A percentile compares a stretch with the other conserved stretches of the same genome.
Conservation (phyloP, 192 early-diverging fungal species). For the Oehlia diaphana region DNA sequence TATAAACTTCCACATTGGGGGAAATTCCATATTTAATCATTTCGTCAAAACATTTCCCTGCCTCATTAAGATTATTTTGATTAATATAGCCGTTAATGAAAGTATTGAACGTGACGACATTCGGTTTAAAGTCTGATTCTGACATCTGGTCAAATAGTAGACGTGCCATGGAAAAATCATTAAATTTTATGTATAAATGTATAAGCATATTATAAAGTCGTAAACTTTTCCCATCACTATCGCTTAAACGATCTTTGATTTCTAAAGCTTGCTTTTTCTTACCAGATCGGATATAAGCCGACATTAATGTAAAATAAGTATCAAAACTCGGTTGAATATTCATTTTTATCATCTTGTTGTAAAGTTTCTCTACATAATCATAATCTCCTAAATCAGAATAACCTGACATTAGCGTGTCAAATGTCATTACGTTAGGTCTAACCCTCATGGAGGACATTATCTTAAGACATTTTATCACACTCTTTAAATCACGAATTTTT, state of each 20-base stretch:
- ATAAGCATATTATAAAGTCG: conserved; percentile 24
- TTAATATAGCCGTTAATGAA: conserved; percentile 21
- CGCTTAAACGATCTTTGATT: conserved; percentile 4
- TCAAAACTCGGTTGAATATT: conserved; percentile 18
- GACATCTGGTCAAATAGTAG: background rate
- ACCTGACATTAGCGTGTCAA: conserved; percentile 23
- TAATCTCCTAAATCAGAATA: conserved; percentile 1
- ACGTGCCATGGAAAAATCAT: conserved; percentile 13
- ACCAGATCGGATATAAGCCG: background rate
- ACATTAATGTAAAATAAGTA: conserved; percentile 20
- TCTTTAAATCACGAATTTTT: conserved; percentile 9
- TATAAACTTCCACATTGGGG: conserved; percentile 22
- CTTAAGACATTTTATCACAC: conserved; percentile 17
- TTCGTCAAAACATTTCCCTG: conserved; percentile 13
- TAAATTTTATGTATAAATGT: conserved; percentile 1
- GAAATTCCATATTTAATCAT: conserved; percentile 13
- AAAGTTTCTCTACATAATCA: background rate
- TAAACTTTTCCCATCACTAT: background rate
- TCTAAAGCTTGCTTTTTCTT: background rate
- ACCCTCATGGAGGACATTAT: background rate
- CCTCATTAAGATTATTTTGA: conserved; percentile 1
- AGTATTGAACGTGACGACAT: conserved; percentile 19
- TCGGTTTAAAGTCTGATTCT: conserved; percentile 6
- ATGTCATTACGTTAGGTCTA: conserved; percentile 5
- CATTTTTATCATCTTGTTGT: conserved; percentile 13